Base-by-base conservation (phyloP, 148 eudicot genomes). In the Nepenthes mirabilis region DNA sequence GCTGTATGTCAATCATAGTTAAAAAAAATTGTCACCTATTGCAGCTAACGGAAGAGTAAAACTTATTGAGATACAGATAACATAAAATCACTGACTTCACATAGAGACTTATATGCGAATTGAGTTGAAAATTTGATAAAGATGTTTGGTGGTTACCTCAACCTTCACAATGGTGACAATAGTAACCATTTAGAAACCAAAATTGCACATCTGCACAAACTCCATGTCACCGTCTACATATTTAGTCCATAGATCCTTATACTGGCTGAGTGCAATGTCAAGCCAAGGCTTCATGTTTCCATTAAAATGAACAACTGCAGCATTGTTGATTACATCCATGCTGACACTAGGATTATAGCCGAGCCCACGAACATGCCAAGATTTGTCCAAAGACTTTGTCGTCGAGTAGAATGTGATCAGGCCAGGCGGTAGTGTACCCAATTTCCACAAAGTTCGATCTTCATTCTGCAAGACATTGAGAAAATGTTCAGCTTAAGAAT, bases 331-430 rank as follows among this genome's bases (percentile, higher is more conserved):
- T 68, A 82, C 87, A 69, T 90, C 95, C 89, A 90, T 82, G 77
- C 97, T 83, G 58, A 84, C 80, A 65, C 95, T 82, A 3, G 97
- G 97, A 68, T 90, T 90, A 54, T 86, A 77, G n/a, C 95, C 97
- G 36, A 90, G 97, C 59, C 97, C 97, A 8, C 79, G 88, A 9
- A 84, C 82, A 52, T 86, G 97, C 95, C 95, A 90, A 53, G 97
- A 84, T 73, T 87, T 90, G 74, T 90, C 97, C 83, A 90, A 61
- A 43, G 88, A 67, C 68, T 86, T 90, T 13, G 97, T 87, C 58
- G 80, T 74, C 5, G 83, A 80, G 78, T 82, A 80, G 68, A 87
- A 90, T 35, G 97, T 84, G 55, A 74, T 69, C 57, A 90, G 74
- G 33, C 95, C 97, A 61, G 95, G 81, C 9, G 97, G 87, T 43